These are phyloP conservation scores for Colletotrichum cordylinicola DNA, from an alignment of 2,329 filamentous ascomycete genomes.

Conservation along the genomic window DNA sequence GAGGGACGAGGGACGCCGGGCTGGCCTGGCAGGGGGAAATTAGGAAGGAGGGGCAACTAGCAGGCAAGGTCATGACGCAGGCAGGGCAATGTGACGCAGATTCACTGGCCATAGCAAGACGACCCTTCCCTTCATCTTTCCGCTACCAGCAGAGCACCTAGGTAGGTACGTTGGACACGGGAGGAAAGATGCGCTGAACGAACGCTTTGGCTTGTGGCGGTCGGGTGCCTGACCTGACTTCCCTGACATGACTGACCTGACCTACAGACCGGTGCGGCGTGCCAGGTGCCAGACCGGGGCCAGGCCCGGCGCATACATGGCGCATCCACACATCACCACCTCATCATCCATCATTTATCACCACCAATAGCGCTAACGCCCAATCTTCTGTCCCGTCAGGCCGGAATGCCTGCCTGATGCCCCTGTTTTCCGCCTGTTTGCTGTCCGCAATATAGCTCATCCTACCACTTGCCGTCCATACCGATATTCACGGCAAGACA, in stretches of 20 bases:
- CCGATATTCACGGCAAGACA: neutral
- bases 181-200: neutral
- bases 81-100: slow-evolving; percentile 19
- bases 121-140: neutral
- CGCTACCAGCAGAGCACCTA: neutral
- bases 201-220: neutral
- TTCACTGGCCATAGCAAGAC: slow-evolving; percentile 1
- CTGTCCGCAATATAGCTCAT: neutral
- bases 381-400: neutral
- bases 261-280: neutral
- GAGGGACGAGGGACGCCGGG: slow-evolving; percentile 21
- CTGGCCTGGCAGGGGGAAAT: slow-evolving; percentile 21
- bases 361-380: slow-evolving; percentile 5
- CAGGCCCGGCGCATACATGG: neutral
- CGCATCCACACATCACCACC: slow-evolving; percentile 16
- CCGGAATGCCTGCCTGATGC: slow-evolving; percentile 3
- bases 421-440: neutral
- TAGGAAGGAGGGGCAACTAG: slow-evolving; percentile 24
- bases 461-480: neutral
- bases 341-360: slow-evolving; percentile 8
- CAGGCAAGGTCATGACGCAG: slow-evolving; percentile 22
- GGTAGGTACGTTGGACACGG: neutral
- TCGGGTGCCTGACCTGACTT: neutral
- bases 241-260: neutral
- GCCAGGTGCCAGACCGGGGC: neutral